phyloP scores from a whole-genome alignment of 2,329 filamentous ascomycete species.

The Westerdykella aurantiaca region DNA sequence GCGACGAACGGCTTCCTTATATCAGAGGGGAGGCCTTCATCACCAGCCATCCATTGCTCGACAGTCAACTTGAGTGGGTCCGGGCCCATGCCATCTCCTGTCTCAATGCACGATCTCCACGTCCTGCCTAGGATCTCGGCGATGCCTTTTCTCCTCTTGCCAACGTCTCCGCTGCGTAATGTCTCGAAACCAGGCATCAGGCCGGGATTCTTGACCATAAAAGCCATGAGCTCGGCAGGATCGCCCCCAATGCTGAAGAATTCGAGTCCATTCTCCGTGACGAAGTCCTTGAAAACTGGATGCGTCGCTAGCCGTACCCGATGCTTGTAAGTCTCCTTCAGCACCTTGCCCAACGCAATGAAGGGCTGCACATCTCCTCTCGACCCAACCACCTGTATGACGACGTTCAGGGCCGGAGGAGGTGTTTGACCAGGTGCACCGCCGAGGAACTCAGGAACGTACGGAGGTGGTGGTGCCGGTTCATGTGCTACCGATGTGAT shows the following conservation, averaged over 20 bases:
- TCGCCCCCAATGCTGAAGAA: constrained; percentile 50
- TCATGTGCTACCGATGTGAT: constrained; percentile 38
- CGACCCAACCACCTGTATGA: constrained; percentile 46
- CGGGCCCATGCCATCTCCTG: constrained; percentile 59
- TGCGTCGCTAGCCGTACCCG: constrained; percentile 46
- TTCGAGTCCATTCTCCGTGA: constrained; percentile 46
- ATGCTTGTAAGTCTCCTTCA: constrained; percentile 46
- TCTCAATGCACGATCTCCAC: constrained; percentile 80
- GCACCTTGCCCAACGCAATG: constrained; percentile 45
- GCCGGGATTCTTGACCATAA: constrained; percentile 86
- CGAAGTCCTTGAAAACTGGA: constrained; percentile 46
- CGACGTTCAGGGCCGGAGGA: constrained; percentile 45
- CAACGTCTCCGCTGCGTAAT: constrained; percentile 69
- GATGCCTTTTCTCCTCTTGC: constrained; percentile 67
- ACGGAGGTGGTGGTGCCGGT: constrained; percentile 58
- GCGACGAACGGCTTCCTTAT: constrained; percentile 65
- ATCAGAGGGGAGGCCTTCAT: constrained; percentile 34
- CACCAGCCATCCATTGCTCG: constrained; percentile 44
- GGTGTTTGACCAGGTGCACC: constrained; percentile 55
- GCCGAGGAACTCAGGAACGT: constrained; percentile 67
- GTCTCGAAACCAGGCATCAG: constrained; percentile 78
- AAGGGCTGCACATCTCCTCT: constrained; percentile 49
- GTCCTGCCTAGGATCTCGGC: constrained; percentile 76
- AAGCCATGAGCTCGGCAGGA: constrained; percentile 55
- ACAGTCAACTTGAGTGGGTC: constrained; percentile 49